Conservation (phyloP, 225 moss, liverwort and hornwort genomes). For the Marchantia polymorpha region DNA sequence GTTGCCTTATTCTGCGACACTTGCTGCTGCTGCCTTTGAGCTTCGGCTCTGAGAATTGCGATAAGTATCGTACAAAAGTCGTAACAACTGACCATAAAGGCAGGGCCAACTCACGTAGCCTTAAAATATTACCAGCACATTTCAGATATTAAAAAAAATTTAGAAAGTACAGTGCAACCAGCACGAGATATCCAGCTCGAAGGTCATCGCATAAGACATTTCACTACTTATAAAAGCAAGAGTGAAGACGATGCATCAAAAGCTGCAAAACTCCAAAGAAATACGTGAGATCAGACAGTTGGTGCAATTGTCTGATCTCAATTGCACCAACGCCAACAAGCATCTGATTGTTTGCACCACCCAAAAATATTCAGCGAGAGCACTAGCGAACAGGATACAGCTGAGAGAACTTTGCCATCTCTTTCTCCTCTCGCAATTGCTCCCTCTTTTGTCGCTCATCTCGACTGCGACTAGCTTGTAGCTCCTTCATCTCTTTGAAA, state of each 20-base stretch:
- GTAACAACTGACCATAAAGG: background rate
- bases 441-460: constrained; percentile 95
- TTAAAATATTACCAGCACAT: background rate
- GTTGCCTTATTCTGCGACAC: background rate
- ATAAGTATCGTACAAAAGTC: constrained; percentile 21
- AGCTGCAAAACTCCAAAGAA: background rate
- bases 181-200: background rate
- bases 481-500: constrained; percentile 96
- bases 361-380: background rate
- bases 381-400: constrained; percentile 49
- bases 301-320: background rate
- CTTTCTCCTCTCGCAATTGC: constrained; percentile 88
- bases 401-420: constrained; percentile 81
- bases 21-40: constrained; percentile 77
- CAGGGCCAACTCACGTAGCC: background rate
- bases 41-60: constrained; percentile 57
- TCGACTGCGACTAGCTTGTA: constrained; percentile 71
- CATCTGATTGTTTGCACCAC: too few relatives aligned
- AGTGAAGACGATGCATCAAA: background rate
- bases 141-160: background rate
- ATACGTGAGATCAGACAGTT: background rate
- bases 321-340: background rate
- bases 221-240: background rate
- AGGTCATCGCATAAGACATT: background rate
- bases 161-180: background rate